phyloP scores from a whole-genome alignment of 2,329 filamentous ascomycete species.

The Alternaria postmessia region DNA sequence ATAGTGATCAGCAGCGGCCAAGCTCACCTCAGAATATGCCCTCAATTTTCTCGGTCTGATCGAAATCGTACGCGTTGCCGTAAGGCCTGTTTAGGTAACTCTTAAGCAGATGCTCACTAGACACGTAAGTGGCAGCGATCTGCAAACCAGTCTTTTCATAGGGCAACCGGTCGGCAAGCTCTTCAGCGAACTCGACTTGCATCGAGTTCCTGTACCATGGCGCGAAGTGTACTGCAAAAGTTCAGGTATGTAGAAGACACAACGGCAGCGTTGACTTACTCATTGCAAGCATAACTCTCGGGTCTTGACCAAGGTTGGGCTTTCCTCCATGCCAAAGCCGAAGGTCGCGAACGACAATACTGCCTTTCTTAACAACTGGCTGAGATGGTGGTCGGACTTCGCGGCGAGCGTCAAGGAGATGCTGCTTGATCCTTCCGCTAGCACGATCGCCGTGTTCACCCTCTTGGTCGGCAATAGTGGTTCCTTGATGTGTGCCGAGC shows the following conservation, averaged over 20 bases:
- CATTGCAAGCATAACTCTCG: constrained; percentile 57
- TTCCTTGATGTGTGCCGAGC: constrained; percentile 57
- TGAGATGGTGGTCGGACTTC: constrained; percentile 32
- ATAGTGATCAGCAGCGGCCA: not conserved
- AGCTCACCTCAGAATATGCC: constrained; percentile 28
- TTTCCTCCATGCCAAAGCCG: constrained; percentile 61
- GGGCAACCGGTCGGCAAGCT: constrained; percentile 58
- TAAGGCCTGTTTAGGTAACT: constrained; percentile 65
- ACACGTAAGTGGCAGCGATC: constrained; percentile 61
- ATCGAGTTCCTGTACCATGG: constrained; percentile 67
- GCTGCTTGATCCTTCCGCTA: constrained; percentile 40
- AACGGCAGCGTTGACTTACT: constrained; percentile 27
- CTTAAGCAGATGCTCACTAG: constrained; percentile 52
- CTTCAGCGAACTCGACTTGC: constrained; percentile 63
- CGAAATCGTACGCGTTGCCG: constrained; percentile 70
- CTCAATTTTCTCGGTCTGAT: constrained; percentile 53
- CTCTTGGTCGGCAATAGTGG: constrained; percentile 45
- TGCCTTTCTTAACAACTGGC: constrained; percentile 53
- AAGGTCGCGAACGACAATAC: constrained; percentile 57
- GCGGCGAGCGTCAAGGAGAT: constrained; percentile 29
- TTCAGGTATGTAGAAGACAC: constrained; percentile 5
- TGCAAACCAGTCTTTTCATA: constrained; percentile 54
- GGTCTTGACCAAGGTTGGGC: constrained; percentile 55
- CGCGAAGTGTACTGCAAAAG: constrained; percentile 58
- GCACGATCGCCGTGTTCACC: constrained; percentile 52